Evolutionary conservation across 1,139 yeast genomes (phyloP).

Genomic region (Debaryomyces subglobosus): DNA sequence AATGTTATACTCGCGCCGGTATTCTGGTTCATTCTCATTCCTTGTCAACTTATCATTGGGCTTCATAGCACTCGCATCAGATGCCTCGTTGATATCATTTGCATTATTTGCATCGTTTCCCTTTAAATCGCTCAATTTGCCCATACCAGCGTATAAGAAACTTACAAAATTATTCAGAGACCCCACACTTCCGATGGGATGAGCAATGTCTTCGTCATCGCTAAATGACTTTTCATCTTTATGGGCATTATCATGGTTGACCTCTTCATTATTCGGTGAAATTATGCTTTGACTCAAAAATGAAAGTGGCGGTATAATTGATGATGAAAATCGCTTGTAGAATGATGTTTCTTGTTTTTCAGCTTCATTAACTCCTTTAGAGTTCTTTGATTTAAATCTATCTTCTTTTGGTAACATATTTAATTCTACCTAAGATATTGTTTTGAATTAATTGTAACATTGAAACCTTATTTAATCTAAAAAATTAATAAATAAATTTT

Average conservation of each 20-base stretch:
- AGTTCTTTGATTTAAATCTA: not conserved
- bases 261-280: not conserved
- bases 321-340: slow-evolving; percentile 14
- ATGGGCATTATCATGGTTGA: not conserved
- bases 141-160: slow-evolving; percentile 51
- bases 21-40: not conserved
- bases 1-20: not conserved
- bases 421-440: not conserved
- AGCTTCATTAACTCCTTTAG: not conserved
- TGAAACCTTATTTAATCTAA: not conserved
- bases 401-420: not conserved
- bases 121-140: slow-evolving; percentile 10
- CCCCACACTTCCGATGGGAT: slow-evolving; percentile 20
- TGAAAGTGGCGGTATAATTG: slow-evolving; percentile 19
- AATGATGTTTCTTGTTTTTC: slow-evolving; percentile 8
- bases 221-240: slow-evolving; percentile 1
- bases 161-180: slow-evolving; percentile 40
- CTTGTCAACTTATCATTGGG: not conserved
- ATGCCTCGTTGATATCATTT: not conserved
- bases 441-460: not conserved
- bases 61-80: not conserved
- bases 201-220: slow-evolving; percentile 28
- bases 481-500: not conserved
- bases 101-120: not conserved
- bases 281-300: slow-evolving; percentile 9